Evolutionary conservation across 73 alveolate genomes (phyloP).

Genomic region (Blepharisma japonicum): DNA sequence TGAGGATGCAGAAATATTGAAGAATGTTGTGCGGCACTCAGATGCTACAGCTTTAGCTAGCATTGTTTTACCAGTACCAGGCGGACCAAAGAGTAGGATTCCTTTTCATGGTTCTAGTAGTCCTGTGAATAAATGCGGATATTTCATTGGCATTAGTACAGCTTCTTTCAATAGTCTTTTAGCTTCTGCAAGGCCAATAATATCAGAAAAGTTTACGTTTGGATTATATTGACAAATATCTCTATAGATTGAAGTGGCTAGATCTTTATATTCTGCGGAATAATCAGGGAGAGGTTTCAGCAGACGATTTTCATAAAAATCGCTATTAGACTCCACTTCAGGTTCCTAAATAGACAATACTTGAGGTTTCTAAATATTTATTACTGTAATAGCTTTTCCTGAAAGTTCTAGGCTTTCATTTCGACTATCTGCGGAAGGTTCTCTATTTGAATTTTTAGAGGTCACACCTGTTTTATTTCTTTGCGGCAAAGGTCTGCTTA

Average conservation of each 20-base stretch:
- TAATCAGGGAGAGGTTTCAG: slow-evolving; percentile 95
- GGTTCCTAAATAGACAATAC: slow-evolving; percentile 48
- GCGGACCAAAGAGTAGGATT: slow-evolving; percentile 97
- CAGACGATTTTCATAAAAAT: slow-evolving; percentile 90
- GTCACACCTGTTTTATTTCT: slow-evolving; percentile 56
- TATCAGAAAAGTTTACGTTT: slow-evolving; percentile 86
- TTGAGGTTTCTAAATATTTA: slow-evolving; percentile 38
- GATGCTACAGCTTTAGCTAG: slow-evolving; percentile 99
- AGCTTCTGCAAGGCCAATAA: slow-evolving; percentile 77
- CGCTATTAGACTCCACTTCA: slow-evolving; percentile 79
- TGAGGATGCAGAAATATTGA: slow-evolving; percentile 96
- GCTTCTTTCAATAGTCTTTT: slow-evolving; percentile 93
- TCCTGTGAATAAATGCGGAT: slow-evolving; percentile 96
- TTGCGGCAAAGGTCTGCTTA: slow-evolving; percentile 51
- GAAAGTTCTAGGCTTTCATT: slow-evolving; percentile 51
- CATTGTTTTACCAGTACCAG: slow-evolving; percentile 99
- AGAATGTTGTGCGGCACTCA: slow-evolving; percentile 95
- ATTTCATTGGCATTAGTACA: slow-evolving; percentile 93
- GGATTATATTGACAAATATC: slow-evolving; percentile 95
- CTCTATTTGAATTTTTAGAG: slow-evolving; percentile 39
- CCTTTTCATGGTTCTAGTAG: slow-evolving; percentile 98
- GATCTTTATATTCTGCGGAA: slow-evolving; percentile 85
- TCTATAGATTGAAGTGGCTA: slow-evolving; percentile 82
- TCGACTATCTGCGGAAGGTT: slow-evolving; percentile 53
- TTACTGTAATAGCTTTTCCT: slow-evolving; percentile 38